These are phyloP conservation scores for Septoria linicola DNA, from an alignment of 2,329 filamentous ascomycete species.

Conservation along the genomic window DNA sequence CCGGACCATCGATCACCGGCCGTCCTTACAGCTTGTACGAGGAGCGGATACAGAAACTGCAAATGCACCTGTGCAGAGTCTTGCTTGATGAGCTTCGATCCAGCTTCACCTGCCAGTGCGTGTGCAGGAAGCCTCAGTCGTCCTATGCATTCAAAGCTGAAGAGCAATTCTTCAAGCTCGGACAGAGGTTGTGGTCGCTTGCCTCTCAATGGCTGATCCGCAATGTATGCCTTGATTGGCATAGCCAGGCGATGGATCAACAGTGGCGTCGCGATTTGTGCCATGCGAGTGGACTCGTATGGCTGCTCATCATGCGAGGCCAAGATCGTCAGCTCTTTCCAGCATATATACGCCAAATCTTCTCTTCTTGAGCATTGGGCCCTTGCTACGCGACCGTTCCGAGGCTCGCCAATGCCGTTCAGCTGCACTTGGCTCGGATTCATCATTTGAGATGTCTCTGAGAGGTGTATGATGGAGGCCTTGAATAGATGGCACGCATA, in stretches of 20 bases:
- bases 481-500: conserved; percentile 77
- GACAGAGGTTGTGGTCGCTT: conserved; percentile 83
- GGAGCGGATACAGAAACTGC: conserved; percentile 73
- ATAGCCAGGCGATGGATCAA: conserved; percentile 79
- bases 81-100: not conserved
- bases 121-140: conserved; percentile 62
- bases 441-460: conserved; percentile 58
- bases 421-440: conserved; percentile 57
- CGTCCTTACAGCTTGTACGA: conserved; percentile 63
- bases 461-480: conserved; percentile 72
- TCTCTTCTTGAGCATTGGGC: conserved; percentile 63
- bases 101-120: conserved; percentile 41
- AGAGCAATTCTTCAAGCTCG: conserved; percentile 74
- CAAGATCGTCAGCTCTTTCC: conserved; percentile 66
- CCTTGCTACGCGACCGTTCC: conserved; percentile 71
- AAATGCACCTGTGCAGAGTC: conserved; percentile 65
- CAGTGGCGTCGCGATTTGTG: conserved; percentile 73
- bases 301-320: conserved; percentile 15
- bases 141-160: conserved; percentile 66
- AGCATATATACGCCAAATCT: conserved; percentile 74
- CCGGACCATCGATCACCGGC: conserved; percentile 61
- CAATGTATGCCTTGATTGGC: conserved; percentile 78
- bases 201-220: conserved; percentile 86
- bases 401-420: conserved; percentile 60
- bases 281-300: conserved; percentile 59